Evolutionary conservation across 2,329 filamentous ascomycete genomes (phyloP), one percentile per base, ranked within the genome.

Genomic region (Ophioceras dolichostomum): DNA sequence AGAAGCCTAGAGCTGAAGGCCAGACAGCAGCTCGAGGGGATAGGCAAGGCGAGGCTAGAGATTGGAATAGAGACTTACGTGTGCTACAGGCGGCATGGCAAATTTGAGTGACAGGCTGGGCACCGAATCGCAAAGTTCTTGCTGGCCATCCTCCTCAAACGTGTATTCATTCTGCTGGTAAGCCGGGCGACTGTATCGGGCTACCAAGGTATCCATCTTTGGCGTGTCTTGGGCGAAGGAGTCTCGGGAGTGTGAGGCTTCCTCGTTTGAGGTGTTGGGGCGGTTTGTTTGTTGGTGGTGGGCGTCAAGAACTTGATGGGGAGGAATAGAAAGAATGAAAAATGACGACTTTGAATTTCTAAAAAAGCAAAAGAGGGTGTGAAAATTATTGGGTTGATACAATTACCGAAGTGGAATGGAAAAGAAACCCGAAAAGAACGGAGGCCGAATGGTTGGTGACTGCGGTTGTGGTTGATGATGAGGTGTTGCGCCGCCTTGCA

Each of bases 201-300:
- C 79, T 51, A 98, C 86, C 58, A 98, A 78, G 52, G 85, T 76
- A 63, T 98, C 86, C 91, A 98, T 98, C 38, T n/a, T n/a, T n/a
- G n/a, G n/a, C n/a, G n/a, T n/a, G n/a, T n/a, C n/a, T n/a, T n/a
- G n/a, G n/a, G n/a, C n/a, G n/a, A n/a, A n/a, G n/a, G n/a, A n/a
- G n/a, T n/a, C n/a, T 26, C 22, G 22, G 12, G 8, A 26, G 22
- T 8, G 22, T 26, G 22, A 12, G 7, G 22, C 8, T 26, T 26
- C 22, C 7, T 7, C 7, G 22, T 26, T 12, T 26, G 12, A 8
- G 22, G 22, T 8, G 22, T 26, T 26, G 22, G 12, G 22, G 22
- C 22, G 22, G 12, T 7, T 26, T 26, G 22, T 26, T 26, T 26
- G 22, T n/a, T n/a, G n/a, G n/a, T n/a, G n/a, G n/a, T n/a, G n/a